Evolutionary conservation across 2,329 filamentous ascomycete species (phyloP).

Genomic region (Fusarium albidum): DNA sequence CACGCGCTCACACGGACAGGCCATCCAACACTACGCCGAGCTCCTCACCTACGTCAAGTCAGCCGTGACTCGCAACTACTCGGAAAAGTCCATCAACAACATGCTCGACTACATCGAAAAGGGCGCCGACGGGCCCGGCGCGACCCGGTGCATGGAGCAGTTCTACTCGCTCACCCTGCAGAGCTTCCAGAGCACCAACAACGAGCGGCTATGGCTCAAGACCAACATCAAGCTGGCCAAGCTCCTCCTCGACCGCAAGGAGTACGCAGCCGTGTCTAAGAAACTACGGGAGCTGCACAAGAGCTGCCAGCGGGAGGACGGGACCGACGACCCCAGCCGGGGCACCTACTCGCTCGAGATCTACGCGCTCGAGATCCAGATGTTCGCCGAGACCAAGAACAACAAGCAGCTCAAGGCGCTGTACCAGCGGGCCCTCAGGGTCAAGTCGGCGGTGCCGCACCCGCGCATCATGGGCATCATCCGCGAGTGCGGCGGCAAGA

Average conservation of each 20-base stretch:
- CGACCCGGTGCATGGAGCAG: conserved; percentile 84
- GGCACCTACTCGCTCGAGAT: conserved; percentile 96
- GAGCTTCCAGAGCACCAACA: conserved; percentile 97
- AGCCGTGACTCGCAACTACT: conserved; percentile 96
- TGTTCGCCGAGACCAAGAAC: conserved; percentile 96
- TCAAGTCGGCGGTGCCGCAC: conserved; percentile 96
- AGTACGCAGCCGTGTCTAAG: conserved; percentile 80
- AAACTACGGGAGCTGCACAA: conserved; percentile 90
- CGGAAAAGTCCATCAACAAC: conserved; percentile 99
- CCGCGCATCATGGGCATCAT: conserved; percentile 99
- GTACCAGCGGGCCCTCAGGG: conserved; percentile 89
- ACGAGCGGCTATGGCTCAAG: conserved; percentile 96
- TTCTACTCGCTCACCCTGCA: conserved; percentile 94
- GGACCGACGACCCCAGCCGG: conserved; percentile 90
- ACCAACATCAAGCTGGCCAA: conserved; percentile 97
- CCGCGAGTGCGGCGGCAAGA: conserved; percentile 97
- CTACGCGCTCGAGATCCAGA: conserved; percentile 97
- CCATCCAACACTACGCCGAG: conserved; percentile 90
- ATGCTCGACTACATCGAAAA: conserved; percentile 99
- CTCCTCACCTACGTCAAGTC: conserved; percentile 97
- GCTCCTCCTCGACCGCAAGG: conserved; percentile 88
- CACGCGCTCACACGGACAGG: conserved; percentile 59
- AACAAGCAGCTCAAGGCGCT: conserved; percentile 95
- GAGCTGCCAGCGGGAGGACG: conserved; percentile 87
- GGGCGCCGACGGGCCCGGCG: conserved; percentile 73